Base-by-base conservation (phyloP, 2,329 filamentous ascomycete genomes). In the Calonectria pteridis region DNA sequence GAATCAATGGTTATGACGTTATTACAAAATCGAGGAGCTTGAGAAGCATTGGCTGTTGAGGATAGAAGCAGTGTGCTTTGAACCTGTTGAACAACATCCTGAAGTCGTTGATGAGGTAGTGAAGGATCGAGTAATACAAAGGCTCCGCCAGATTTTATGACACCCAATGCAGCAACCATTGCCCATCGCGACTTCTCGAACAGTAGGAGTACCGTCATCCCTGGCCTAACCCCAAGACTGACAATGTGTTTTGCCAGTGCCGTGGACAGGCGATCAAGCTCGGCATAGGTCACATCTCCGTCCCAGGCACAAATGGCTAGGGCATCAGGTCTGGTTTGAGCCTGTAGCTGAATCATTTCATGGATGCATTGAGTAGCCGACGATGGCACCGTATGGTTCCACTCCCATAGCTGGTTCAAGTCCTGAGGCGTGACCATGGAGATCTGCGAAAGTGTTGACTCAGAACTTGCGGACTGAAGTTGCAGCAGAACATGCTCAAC, bases 191-290 rank as follows among this genome's bases (percentile, higher is more conserved):
- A 81, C 66, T 81, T 81, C 26, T 80, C 77, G 35, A 77, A 78
- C 26, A 67, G 72, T 4, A 77, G 49, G 3, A 71, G 73, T 4
- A 77, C 67, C 0, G 68, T 13, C 2, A 40, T 63, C 29, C 81
- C 81, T 2, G 75, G 74, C 2, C 72, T 63, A 23, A 85, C 75
- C 18, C 80, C 82, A 31, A 79, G 74, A 5, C 78, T 75, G 16
- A 81, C 64, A 1, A 88, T 80, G 51, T 83, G 78, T 11, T 76
- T 75, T 9, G 86, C 86, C 9, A 88, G 80, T 1, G 78, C 72
- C 40, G 82, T 83, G 0, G 87, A 86, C 20, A 83, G 77, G 0
- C 75, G 70, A 51, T 87, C 84, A 2, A 87, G 78, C 35, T 88
- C 81, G 46, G 78, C 69, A 70, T 87, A 88, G 6, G 85, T 86